Base-by-base conservation (phyloP, 2,329 filamentous ascomycete genomes). In the Colletotrichum tropicicola region DNA sequence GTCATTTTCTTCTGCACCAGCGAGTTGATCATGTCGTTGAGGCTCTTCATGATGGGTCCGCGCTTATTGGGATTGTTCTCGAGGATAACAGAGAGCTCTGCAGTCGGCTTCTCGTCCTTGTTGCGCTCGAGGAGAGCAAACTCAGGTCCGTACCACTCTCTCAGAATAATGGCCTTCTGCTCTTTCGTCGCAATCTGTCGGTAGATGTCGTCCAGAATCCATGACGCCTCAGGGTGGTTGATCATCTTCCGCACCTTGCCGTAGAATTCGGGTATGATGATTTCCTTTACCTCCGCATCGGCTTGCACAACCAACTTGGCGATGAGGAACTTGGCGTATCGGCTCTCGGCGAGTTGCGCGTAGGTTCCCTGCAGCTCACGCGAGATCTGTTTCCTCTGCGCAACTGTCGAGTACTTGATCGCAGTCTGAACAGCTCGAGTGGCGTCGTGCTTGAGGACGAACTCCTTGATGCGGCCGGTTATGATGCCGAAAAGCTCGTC, bases 131-230 rank as follows among this genome's bases (percentile, higher is more conserved):
- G 92, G 44, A 98, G 86, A 13, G 92, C 88, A 74, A 97, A 99
- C 74, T 98, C 96, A 1, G 95, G 87, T 2, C 96, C 96, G 77
- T 98, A 99, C 94, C 96, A 99, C 78, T 99, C 96, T 56, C 94
- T 87, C 64, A 99, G 84, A 65, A 99, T 85, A 49, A 88, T 87
- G 32, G 91, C 91, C 80, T 95, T 97, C 76, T 99, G 96, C 71
- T 92, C 86, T 73, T 90, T 89, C 21, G 92, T 96, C 9, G 95
- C 94, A 61, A 95, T 90, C 49, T 91, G 91, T 66, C 96, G 89
- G 82, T 98, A 99, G 70, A 98, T 92, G 77, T 99, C 96, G 77
- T 99, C 97, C 43, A 99, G 83, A 71, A 99, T 98, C 94, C 96
- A 99, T 41, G 93, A 94, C 30, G 93, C 96, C 79, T 99, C 97